Percentiles rank a stretch among this genome's conserved stretches.
Conservation (phyloP, 139 green algal genomes). For the Pedinophyceae sp. region DNA sequence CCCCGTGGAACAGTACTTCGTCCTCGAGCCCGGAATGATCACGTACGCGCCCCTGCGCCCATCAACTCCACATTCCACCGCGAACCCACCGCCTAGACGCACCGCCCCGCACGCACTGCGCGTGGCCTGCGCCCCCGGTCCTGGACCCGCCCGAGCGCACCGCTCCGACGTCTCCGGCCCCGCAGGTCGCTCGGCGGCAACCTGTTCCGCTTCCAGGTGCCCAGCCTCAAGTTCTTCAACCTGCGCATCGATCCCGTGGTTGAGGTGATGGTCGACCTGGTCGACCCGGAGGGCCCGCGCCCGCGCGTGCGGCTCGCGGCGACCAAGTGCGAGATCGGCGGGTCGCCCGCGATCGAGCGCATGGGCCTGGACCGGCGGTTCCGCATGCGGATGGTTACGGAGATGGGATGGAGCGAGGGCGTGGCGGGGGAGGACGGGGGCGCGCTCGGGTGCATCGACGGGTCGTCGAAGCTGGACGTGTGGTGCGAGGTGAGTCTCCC, state of each 20-base stretch:
- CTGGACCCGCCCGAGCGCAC: no score
- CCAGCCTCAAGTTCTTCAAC: conserved; percentile 26
- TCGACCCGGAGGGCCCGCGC: not conserved
- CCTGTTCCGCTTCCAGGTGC: conserved; percentile 20
- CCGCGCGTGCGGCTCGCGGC: not conserved
- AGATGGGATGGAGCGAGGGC: conserved; percentile 20
- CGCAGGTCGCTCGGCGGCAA: conserved; percentile 25
- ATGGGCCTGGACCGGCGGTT: conserved; percentile 29
- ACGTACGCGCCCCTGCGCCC: not conserved
- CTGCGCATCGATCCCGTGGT: conserved; percentile 41
- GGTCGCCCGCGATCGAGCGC: conserved; percentile 17
- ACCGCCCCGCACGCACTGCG: no score
- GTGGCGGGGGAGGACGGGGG: conserved; percentile 14
- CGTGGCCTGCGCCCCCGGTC: no score
- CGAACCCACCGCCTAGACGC: no score
- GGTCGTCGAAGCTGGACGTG: conserved; percentile 13
- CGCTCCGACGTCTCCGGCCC: no score
- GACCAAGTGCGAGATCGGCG: conserved; percentile 14
- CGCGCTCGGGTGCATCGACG: conserved; percentile 8
- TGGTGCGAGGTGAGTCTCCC: conserved; percentile 32
- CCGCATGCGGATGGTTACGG: conserved; percentile 20
- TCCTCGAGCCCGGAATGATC: conserved; percentile 39
- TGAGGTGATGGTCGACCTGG: conserved; percentile 12
- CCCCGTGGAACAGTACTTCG: conserved; percentile 46
- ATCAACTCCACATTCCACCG: not conserved